A percentile compares a stretch with the other conserved stretches of the same genome.
Conservation (phyloP, 352 stramenopile genomes). For the Thalassiosira livingstoniorum region DNA sequence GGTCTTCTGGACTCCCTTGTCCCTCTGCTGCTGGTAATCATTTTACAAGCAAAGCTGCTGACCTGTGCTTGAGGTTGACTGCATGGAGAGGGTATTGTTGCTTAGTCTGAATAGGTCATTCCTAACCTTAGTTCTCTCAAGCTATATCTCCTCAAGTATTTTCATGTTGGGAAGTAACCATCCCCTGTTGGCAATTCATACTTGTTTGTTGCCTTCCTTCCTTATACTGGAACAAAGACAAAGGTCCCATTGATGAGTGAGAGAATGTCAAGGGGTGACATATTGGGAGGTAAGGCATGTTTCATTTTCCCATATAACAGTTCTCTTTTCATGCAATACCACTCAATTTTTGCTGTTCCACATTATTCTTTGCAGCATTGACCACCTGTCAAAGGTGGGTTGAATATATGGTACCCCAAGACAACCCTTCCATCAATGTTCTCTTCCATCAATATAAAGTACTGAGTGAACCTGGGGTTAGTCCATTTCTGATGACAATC, state of each 20-base stretch:
- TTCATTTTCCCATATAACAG: constrained; percentile 10
- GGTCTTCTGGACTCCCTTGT: too few species aligned
- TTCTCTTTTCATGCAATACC: constrained; percentile 16
- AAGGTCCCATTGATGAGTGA: constrained; percentile 20
- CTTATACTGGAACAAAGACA: constrained; percentile 2
- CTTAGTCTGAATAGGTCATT: too few species aligned
- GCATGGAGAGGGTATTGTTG: too few species aligned
- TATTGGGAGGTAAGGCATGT: neutral
- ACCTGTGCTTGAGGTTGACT: too few species aligned
- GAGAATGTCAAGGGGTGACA: constrained; percentile 26
- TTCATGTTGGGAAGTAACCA: constrained; percentile 19
- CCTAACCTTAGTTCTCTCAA: too few species aligned
- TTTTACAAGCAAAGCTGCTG: too few species aligned
- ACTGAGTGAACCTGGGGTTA: constrained; percentile 22
- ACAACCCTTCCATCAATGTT: constrained; percentile 27
- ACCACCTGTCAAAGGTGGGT: constrained; percentile 34
- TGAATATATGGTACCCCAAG: constrained; percentile 23
- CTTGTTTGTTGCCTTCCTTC: neutral
- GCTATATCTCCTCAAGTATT: neutral
- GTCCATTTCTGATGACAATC: constrained; percentile 21
- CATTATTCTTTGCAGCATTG: constrained; percentile 30
- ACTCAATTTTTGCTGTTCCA: constrained; percentile 24
- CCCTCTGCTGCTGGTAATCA: too few species aligned
- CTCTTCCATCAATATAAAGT: constrained; percentile 20
- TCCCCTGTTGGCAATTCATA: constrained; percentile 6